Evolutionary conservation across 2,329 filamentous ascomycete species (phyloP), one percentile per base, ranked within the genome.

Genomic region (Fusarium praegraminearum): DNA sequence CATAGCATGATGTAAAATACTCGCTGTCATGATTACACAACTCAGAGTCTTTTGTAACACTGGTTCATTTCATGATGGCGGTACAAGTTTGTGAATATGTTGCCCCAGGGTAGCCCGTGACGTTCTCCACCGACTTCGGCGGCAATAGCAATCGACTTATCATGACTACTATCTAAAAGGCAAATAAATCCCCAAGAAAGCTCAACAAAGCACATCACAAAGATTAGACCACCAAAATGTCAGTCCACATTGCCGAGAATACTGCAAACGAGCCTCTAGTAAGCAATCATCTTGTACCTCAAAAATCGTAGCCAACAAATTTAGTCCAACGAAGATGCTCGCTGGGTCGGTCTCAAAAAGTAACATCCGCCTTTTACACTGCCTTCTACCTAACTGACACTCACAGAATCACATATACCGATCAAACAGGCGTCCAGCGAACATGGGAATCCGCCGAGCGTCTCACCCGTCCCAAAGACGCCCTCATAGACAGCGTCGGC

Each of bases 361-460:
- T 89, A 81, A 81, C 67, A 20, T 35, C 18, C 26, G 24, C 40
- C 43, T 22, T 60, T 32, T 45, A 32, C 41, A 24, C 5, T 36
- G 40, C 6, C 1, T 11, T 3, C 2, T 20, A 20, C 50, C 30
- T n/a, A 6, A 16, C 66, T 67, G 46, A 69, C 26, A 16, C n/a
- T 6, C 8, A 11, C 44, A 89, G 87, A 74, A 85, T 88, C 67
- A 86, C 84, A 35, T 94, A 93, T 77, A 81, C 82, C 57, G 91
- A 93, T 74, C 86, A 88, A 22, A 83, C 85, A 35, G 88, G 87
- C 69, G 80, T 81, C 18, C 77, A 81, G 1, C 84, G 91, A 54
- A 87, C 85, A 32, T 93, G 91, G 91, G 91, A 94, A 76, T 91
- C 89, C 1, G 89, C 89, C 18, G 89, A 92, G 78, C 87, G 91